Evolutionary conservation across 495 filamentous ascomycete species (phyloP).

Genomic region (Chlorociboria aeruginascens): DNA sequence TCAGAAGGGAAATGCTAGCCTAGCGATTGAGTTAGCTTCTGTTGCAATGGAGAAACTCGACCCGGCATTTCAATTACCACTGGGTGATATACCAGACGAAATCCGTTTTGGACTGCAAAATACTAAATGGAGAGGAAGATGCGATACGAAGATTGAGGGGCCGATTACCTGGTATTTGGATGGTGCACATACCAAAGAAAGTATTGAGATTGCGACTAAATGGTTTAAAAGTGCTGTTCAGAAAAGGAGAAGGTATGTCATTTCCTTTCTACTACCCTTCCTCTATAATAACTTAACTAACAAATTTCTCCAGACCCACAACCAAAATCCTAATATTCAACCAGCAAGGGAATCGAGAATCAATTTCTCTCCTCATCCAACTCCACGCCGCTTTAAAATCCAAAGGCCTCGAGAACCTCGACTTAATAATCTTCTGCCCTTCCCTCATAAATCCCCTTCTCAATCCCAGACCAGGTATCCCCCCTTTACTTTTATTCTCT

Average conservation of each 20-base stretch:
- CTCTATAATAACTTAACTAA: neutral
- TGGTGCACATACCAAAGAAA: slow-evolving; percentile 84
- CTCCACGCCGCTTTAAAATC: slow-evolving; percentile 30
- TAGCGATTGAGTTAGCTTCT: slow-evolving; percentile 67
- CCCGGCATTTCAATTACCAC: slow-evolving; percentile 18
- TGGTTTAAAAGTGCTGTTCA: slow-evolving; percentile 56
- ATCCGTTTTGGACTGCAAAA: slow-evolving; percentile 66
- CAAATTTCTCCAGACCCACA: slow-evolving; percentile 12
- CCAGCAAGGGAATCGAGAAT: slow-evolving; percentile 81
- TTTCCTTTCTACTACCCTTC: neutral
- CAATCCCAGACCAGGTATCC: no score
- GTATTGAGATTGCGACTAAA: slow-evolving; percentile 59
- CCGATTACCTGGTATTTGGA: slow-evolving; percentile 77
- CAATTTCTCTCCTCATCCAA: slow-evolving; percentile 52
- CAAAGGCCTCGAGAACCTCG: neutral
- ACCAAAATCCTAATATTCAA: slow-evolving; percentile 82
- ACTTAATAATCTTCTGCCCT: no score
- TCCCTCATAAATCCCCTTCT: no score
- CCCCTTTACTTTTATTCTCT: no score
- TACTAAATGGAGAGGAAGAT: slow-evolving; percentile 69
- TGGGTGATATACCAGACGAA: slow-evolving; percentile 41
- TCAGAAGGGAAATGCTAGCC: slow-evolving; percentile 74
- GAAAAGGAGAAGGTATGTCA: slow-evolving; percentile 22
- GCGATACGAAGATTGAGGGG: slow-evolving; percentile 58
- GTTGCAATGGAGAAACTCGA: slow-evolving; percentile 39